Percentiles rank a stretch among this genome's conserved stretches.
These are phyloP conservation scores for Hyaloscypha bicolor DNA, from an alignment of 495 filamentous ascomycete species.

Conservation along the genomic window DNA sequence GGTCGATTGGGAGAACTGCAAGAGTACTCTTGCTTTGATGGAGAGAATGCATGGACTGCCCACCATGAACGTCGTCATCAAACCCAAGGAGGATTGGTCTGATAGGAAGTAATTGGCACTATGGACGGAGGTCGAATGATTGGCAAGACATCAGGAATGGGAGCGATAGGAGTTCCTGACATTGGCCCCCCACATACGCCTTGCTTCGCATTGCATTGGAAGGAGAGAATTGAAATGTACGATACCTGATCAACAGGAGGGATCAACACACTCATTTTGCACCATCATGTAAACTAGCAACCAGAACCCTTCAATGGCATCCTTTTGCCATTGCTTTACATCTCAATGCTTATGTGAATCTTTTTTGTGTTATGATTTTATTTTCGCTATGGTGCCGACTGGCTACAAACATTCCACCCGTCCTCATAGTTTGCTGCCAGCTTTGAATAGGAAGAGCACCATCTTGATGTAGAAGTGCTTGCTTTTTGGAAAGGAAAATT, in stretches of 20 bases:
- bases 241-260: not conserved
- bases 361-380: too few relatives aligned
- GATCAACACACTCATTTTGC: slow-evolving; percentile 12
- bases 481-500: too few relatives aligned
- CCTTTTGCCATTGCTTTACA: slow-evolving; percentile 16
- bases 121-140: not conserved
- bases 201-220: not conserved
- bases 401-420: too few relatives aligned
- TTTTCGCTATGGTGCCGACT: too few relatives aligned
- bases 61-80: too few relatives aligned
- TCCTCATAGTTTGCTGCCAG: too few relatives aligned
- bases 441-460: too few relatives aligned
- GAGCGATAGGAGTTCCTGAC: slow-evolving; percentile 17
- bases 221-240: not conserved
- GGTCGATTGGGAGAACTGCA: too few relatives aligned
- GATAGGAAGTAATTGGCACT: not conserved
- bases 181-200: not conserved
- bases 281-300: slow-evolving; percentile 14
- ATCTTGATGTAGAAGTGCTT: too few relatives aligned
- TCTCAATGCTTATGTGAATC: not conserved
- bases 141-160: slow-evolving; percentile 5
- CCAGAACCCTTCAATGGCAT: slow-evolving; percentile 12
- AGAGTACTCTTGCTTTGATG: too few relatives aligned
- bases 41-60: too few relatives aligned
- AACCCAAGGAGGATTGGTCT: too few relatives aligned